Evolutionary conservation across 768 basidiomycete species (phyloP), one percentile per base, ranked within the genome.

Genomic region (Tephrocybe sp.): DNA sequence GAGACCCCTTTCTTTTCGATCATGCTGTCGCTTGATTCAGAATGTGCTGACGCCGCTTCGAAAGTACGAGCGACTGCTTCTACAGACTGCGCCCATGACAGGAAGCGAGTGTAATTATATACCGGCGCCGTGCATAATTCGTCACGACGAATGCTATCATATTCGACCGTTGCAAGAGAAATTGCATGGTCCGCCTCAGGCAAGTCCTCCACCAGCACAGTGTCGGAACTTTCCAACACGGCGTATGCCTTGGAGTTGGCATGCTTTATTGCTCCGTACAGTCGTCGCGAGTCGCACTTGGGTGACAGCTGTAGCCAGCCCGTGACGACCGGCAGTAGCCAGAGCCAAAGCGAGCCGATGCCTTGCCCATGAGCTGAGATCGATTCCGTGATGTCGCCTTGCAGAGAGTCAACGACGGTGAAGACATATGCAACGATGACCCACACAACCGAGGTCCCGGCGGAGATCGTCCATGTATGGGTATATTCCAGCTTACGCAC

Each of bases 251-350:
- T 52, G 0, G 52, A 45, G 54, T 73, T 69, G 11, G 70, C 69
- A 17, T 58, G 45, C 1, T 56, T 44, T 1, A 73, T 36, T 3
- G 70, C 70, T n/a, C 47, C 50, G 34, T 44, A 36, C 11, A 76
- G 60, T 9, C 71, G 66, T 2, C 37, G 28, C 3, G 63, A 61
- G 53, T 75, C 70, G 43, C 71, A 72, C 51, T 75, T 69, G 0
- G 74, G 73, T 0, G 73, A 71, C 6, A 75, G 53, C 42, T 73
- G 63, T 7, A 76, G 56, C 70, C 74, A 77, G 3, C 73, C 70
- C 3, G 63, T 43, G n/a, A 49, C 48, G 23, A 42, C n/a, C n/a
- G 48, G 32, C 4, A 54, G 21, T 23, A 54, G 25, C 73, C 75
- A 78, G 6, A 77, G 55, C 74, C 73, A 78, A 14, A 70, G 58